A percentile compares a stretch with the other conserved stretches of the same genome.
These are phyloP conservation scores for Hirschfeldia incana DNA, from an alignment of 345 rosid genomes.

Conservation along the genomic window DNA sequence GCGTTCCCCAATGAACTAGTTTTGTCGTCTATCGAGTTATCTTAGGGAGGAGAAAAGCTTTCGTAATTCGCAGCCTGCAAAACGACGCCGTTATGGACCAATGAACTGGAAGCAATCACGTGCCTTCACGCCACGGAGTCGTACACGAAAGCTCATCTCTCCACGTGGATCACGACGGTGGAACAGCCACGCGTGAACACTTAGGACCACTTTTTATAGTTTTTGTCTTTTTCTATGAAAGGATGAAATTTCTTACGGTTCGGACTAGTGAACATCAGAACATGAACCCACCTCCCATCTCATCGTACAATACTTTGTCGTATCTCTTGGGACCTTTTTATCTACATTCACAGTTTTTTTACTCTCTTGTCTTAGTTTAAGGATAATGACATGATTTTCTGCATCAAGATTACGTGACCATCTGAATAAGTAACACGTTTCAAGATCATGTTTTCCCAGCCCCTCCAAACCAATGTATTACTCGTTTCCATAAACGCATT, in stretches of 20 bases:
- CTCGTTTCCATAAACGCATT: background rate
- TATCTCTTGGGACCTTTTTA: background rate
- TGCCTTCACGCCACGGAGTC: conserved; percentile 36
- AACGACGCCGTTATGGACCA: conserved; percentile 34
- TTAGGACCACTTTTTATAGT: conserved; percentile 23
- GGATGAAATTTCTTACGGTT: conserved; percentile 5
- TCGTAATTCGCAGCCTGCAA: background rate
- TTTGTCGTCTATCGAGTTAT: conserved; percentile 1
- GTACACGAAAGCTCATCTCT: conserved; percentile 35
- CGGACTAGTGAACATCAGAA: background rate
- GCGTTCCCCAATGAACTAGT: conserved; percentile 1
- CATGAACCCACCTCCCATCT: conserved; percentile 13
- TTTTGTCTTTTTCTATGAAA: background rate
- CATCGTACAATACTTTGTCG: conserved; percentile 29
- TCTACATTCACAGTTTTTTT: background rate
- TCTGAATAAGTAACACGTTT: background rate
- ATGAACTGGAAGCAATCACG: conserved; percentile 27
- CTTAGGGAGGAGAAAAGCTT: background rate
- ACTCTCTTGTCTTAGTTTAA: background rate
- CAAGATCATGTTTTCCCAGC: background rate
- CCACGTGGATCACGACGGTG: conserved; percentile 22
- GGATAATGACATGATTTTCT: background rate
- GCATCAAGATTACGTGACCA: background rate
- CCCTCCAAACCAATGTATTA: background rate
- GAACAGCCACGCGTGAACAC: background rate